Percentiles rank a stretch among this genome's conserved stretches.
Evolutionary conservation across 352 stramenopile species (phyloP).

Genomic region (Discostella stelligera): DNA sequence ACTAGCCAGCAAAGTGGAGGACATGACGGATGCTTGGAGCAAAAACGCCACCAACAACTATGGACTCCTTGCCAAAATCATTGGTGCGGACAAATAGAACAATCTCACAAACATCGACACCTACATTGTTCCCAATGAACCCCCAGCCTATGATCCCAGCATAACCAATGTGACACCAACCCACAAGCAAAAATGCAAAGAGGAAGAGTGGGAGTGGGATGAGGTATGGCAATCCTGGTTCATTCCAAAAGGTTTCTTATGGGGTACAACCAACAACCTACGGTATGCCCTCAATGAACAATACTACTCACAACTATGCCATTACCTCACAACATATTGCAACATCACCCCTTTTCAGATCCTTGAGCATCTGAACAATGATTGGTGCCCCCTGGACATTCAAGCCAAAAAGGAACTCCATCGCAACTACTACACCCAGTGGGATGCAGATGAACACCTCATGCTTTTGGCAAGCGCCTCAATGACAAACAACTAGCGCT

Average conservation of each 20-base stretch:
- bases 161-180: no score
- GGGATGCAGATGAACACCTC: neutral
- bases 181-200: no score
- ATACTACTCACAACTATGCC: neutral
- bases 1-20: neutral
- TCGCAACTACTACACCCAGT: no score
- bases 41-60: slow-evolving; percentile 4
- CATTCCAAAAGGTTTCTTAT: neutral
- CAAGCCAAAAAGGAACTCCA: no score
- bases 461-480: neutral
- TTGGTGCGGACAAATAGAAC: no score
- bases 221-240: neutral
- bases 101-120: neutral
- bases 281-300: neutral
- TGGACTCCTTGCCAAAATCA: neutral
- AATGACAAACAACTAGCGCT: neutral
- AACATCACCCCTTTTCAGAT: slow-evolving; percentile 1
- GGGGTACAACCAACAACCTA: neutral
- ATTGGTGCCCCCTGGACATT: neutral
- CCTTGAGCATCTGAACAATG: neutral
- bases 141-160: neutral
- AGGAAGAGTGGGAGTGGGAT: neutral
- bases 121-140: neutral
- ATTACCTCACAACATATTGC: neutral
- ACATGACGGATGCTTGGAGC: neutral